These are phyloP conservation scores for Scheffersomyces ergatensis DNA, from an alignment of 805 yeast species.

Conservation along the genomic window DNA sequence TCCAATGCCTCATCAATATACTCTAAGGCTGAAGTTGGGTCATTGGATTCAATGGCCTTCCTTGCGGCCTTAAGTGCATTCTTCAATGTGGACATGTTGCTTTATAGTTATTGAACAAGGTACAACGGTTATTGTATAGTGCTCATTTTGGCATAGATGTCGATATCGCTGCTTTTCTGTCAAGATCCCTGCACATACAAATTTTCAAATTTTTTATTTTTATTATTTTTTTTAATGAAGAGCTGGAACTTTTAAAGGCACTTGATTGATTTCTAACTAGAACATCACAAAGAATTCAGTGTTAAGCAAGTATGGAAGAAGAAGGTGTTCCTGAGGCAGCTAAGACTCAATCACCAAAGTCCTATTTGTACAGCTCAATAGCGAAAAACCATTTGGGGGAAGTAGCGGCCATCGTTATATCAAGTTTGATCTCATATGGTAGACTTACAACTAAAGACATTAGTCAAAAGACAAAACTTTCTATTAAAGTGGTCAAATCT, in stretches of 20 bases:
- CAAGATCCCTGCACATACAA: too few relatives aligned
- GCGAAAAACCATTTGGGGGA: constrained; percentile 65
- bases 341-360: constrained; percentile 58
- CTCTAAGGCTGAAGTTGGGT: constrained; percentile 62
- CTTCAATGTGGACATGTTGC: constrained; percentile 20
- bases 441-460: constrained; percentile 60
- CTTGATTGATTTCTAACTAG: too few relatives aligned
- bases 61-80: constrained; percentile 37
- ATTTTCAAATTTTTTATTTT: too few relatives aligned
- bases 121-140: too few relatives aligned
- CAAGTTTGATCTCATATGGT: constrained; percentile 64
- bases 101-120: too few relatives aligned
- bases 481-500: constrained; percentile 53
- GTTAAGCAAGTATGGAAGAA: constrained; percentile 14
- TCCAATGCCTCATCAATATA: constrained; percentile 54
- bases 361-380: constrained; percentile 55
- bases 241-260: too few relatives aligned
- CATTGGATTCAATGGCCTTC: constrained; percentile 49
- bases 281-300: too few relatives aligned
- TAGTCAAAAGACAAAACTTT: constrained; percentile 43
- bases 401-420: constrained; percentile 62
- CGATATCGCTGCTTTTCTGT: too few relatives aligned
- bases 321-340: constrained; percentile 19
- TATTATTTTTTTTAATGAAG: too few relatives aligned
- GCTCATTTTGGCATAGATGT: too few relatives aligned